These are phyloP conservation scores for Fraxinus platypoda DNA, from an alignment of 305 asterid species.

Conservation along the genomic window DNA sequence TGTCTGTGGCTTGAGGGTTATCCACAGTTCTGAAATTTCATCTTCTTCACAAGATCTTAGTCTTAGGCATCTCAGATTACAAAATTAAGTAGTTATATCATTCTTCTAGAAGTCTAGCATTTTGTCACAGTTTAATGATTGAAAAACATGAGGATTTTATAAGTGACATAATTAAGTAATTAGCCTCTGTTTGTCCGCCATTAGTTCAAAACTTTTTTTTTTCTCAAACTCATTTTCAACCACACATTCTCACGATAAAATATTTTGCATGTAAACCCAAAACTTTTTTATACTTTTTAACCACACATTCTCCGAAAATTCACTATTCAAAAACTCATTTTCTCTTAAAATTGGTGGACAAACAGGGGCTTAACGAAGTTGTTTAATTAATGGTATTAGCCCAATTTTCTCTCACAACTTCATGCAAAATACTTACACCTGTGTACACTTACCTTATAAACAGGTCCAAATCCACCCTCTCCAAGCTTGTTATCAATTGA, in stretches of 20 bases:
- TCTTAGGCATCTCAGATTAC: neutral
- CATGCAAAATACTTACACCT: neutral
- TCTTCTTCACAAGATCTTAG: neutral
- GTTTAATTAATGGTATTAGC: neutral
- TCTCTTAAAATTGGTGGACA: too few relatives aligned
- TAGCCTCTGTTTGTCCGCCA: neutral
- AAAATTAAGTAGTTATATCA: neutral
- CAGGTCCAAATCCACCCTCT: conserved; percentile 2
- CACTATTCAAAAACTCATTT: too few relatives aligned
- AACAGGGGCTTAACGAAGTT: neutral
- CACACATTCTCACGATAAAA: too few relatives aligned
- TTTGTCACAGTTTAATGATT: neutral
- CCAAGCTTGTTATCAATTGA: neutral
- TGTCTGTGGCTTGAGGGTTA: neutral
- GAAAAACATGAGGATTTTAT: neutral
- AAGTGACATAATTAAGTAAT: neutral
- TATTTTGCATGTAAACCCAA: too few relatives aligned
- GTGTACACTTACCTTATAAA: neutral
- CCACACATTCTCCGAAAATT: too few relatives aligned
- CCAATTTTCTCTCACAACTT: neutral
- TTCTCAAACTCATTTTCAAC: too few relatives aligned
- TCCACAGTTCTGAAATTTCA: neutral
- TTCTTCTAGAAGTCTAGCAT: neutral
- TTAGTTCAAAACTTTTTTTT: too few relatives aligned
- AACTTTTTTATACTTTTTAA: too few relatives aligned